These are phyloP conservation scores for Fraxinus americana DNA, from an alignment of 257 asterid genomes.

Conservation along the genomic window DNA sequence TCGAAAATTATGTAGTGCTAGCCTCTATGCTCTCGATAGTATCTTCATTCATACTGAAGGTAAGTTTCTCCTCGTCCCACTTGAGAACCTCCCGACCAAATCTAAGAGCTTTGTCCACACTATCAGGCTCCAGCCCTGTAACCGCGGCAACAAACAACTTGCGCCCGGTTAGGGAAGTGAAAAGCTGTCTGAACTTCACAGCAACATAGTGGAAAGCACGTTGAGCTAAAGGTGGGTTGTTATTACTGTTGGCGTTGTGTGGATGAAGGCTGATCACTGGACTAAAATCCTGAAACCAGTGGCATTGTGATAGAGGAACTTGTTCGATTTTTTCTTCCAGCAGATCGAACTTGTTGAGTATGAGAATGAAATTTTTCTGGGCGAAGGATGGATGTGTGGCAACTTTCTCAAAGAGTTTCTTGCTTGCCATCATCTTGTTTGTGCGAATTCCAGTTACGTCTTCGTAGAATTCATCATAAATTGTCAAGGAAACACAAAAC, in stretches of 20 bases:
- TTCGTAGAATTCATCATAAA: slow-evolving; percentile 57
- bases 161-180: slow-evolving; percentile 43
- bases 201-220: slow-evolving; percentile 81
- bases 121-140: slow-evolving; percentile 67
- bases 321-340: slow-evolving; percentile 64
- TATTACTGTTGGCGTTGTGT: slow-evolving; percentile 32
- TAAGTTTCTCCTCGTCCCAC: slow-evolving; percentile 67
- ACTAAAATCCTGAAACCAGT: slow-evolving; percentile 73
- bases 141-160: slow-evolving; percentile 63
- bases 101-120: slow-evolving; percentile 66
- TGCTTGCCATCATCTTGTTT: slow-evolving; percentile 72
- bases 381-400: slow-evolving; percentile 57
- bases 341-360: slow-evolving; percentile 80
- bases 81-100: slow-evolving; percentile 64
- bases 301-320: slow-evolving; percentile 64
- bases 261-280: slow-evolving; percentile 65
- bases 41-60: slow-evolving; percentile 41
- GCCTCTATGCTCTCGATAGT: slow-evolving; percentile 64
- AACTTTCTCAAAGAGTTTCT: slow-evolving; percentile 58
- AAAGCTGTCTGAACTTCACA: slow-evolving; percentile 63
- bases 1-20: slow-evolving; percentile 45
- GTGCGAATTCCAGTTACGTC: slow-evolving; percentile 51
- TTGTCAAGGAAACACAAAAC: slow-evolving; percentile 72
- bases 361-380: slow-evolving; percentile 59
- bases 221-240: slow-evolving; percentile 52